phyloP scores from a whole-genome alignment of 352 stramenopile species.

The Pythium rishiriense region DNA sequence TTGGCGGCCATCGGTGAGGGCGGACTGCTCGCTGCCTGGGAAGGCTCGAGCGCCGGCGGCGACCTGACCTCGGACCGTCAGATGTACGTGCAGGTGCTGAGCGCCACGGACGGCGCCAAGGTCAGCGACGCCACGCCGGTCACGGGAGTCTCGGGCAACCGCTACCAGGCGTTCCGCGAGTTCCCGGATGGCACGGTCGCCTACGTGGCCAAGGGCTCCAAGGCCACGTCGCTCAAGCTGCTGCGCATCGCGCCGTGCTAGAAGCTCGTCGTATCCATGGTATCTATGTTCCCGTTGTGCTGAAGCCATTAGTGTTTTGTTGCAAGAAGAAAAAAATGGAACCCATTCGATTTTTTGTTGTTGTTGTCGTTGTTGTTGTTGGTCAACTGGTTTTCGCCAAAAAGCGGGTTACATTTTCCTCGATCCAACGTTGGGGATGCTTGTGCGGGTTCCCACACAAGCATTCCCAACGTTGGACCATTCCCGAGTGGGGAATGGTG shows the following conservation, averaged over 20 bases:
- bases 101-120: conserved; percentile 36
- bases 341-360: not conserved
- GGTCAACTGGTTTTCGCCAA: not conserved
- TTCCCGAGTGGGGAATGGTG: no score
- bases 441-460: no score
- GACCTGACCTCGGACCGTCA: conserved; percentile 40
- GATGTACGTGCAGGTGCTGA: conserved; percentile 57
- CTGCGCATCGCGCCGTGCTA: conserved; percentile 55
- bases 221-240: conserved; percentile 44
- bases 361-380: not conserved
- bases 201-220: conserved; percentile 50
- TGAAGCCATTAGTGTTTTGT: not conserved
- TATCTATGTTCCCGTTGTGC: not conserved
- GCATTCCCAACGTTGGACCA: not conserved
- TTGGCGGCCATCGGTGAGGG: conserved; percentile 40
- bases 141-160: conserved; percentile 51
- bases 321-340: no score
- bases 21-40: conserved; percentile 50
- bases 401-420: not conserved
- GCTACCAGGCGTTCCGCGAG: conserved; percentile 59
- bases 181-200: conserved; percentile 53
- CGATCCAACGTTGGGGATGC: not conserved
- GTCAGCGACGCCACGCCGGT: conserved; percentile 51
- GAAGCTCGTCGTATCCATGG: not conserved
- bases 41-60: conserved; percentile 40